A percentile compares a stretch with the other conserved stretches of the same genome.
Evolutionary conservation across 805 yeast species (phyloP).

Genomic region (Kodamaea kaohsiungensis): DNA sequence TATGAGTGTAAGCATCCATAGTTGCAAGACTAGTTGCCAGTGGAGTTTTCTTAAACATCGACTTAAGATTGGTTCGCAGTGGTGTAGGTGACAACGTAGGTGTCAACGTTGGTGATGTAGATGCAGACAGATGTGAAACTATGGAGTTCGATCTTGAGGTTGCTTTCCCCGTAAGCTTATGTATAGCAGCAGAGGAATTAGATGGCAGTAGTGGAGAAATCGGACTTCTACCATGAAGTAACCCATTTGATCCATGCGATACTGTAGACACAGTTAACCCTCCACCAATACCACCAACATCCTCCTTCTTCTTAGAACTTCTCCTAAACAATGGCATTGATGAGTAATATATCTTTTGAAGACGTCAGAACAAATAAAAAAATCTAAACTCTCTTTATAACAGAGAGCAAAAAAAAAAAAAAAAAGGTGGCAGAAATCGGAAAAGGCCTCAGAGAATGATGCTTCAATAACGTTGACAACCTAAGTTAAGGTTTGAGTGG

Average conservation of each 20-base stretch:
- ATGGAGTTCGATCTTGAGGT: slow-evolving; percentile 14
- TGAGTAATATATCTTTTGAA: neutral
- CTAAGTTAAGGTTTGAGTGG: no score
- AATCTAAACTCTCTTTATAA: no score
- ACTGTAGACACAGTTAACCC: neutral
- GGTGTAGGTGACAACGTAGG: neutral
- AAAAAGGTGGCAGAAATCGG: neutral
- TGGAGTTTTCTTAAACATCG: neutral
- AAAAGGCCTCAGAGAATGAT: no score
- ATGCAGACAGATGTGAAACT: neutral
- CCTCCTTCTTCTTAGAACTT: slow-evolving; percentile 14
- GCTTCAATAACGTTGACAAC: no score
- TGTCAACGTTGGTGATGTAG: neutral
- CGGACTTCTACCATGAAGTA: neutral
- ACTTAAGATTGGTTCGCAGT: slow-evolving; percentile 3
- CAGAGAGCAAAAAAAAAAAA: neutral
- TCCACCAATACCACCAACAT: neutral
- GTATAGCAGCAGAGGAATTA: neutral
- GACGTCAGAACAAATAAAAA: neutral
- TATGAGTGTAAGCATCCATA: slow-evolving; percentile 8
- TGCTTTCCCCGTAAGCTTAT: neutral
- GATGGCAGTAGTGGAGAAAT: neutral
- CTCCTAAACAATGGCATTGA: slow-evolving; percentile 14
- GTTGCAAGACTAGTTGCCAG: slow-evolving; percentile 3
- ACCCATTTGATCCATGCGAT: neutral